phyloP scores from a whole-genome alignment of 768 basidiomycete genomes.

The Termitomyces eurrhizus region DNA sequence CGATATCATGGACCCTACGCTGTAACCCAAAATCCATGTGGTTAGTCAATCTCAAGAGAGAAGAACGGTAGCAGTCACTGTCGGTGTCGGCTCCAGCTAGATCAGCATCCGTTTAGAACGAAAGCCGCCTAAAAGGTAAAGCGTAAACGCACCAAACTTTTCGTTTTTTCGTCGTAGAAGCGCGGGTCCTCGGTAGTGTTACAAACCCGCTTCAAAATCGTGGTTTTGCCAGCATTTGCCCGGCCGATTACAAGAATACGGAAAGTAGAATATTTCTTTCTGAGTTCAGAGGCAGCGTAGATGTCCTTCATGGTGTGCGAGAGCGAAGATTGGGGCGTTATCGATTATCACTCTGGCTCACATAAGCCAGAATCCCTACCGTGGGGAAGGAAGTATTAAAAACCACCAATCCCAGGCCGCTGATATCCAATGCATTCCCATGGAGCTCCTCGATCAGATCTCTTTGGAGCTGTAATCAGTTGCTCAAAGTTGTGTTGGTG shows the following conservation, averaged over 20 bases:
- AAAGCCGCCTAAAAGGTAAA: background rate
- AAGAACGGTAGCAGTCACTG: background rate
- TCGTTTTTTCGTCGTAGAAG: background rate
- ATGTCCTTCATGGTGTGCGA: background rate
- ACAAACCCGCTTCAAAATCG: background rate
- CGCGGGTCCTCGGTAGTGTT: background rate
- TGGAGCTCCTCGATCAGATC: too few species aligned
- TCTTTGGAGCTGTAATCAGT: too few species aligned
- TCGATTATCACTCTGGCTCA: too few species aligned
- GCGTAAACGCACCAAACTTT: background rate
- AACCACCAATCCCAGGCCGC: too few species aligned
- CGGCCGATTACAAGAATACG: conserved; percentile 8
- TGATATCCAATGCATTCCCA: too few species aligned
- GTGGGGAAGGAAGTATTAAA: too few species aligned
- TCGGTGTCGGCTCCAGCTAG: background rate
- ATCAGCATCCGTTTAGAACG: background rate
- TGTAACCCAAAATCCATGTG: background rate
- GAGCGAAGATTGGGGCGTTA: too few species aligned
- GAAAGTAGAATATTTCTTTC: background rate
- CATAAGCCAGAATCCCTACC: too few species aligned
- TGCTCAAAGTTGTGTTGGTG: too few species aligned
- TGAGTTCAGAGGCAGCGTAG: background rate
- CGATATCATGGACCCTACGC: background rate
- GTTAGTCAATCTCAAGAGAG: background rate
- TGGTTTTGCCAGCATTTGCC: conserved; percentile 4